phyloP scores from a whole-genome alignment of 2,329 filamentous ascomycete species.

The Aphanoascus verrucosus region DNA sequence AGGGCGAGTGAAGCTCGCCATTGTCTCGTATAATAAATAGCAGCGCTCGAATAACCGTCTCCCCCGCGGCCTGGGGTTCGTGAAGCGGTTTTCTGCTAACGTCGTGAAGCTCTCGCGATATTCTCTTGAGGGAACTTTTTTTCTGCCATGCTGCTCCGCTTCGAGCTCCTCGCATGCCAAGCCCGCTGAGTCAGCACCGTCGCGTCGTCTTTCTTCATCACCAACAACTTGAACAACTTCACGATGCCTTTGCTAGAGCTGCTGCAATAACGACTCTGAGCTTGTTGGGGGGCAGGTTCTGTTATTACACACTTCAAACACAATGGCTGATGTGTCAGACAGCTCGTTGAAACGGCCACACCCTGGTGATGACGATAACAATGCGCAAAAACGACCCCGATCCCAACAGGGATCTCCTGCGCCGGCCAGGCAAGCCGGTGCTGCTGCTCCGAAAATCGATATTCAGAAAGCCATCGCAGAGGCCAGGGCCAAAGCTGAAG shows the following conservation, averaged over 20 bases:
- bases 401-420: conserved; percentile 42
- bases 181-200: conserved; percentile 4
- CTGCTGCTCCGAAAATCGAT: conserved; percentile 31
- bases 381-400: conserved; percentile 39
- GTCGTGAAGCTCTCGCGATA: not conserved
- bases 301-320: conserved; percentile 2
- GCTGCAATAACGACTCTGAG: not conserved
- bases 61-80: not conserved
- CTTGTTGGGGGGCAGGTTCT: not conserved
- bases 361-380: conserved; percentile 37
- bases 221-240: not conserved
- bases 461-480: conserved; percentile 40
- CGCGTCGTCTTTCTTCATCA: not conserved
- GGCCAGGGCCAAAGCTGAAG: conserved; percentile 40
- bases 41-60: conserved; percentile 4
- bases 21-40: conserved; percentile 18
- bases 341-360: conserved; percentile 41
- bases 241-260: not conserved
- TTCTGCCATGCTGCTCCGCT: conserved; percentile 8
- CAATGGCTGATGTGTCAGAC: conserved; percentile 36
- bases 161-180: not conserved
- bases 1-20: conserved; percentile 53
- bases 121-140: conserved; percentile 2
- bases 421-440: conserved; percentile 29
- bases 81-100: not conserved